These are phyloP conservation scores for Acanthamoeba sp. DNA, from an alignment of 208 protist species.

Conservation along the genomic window DNA sequence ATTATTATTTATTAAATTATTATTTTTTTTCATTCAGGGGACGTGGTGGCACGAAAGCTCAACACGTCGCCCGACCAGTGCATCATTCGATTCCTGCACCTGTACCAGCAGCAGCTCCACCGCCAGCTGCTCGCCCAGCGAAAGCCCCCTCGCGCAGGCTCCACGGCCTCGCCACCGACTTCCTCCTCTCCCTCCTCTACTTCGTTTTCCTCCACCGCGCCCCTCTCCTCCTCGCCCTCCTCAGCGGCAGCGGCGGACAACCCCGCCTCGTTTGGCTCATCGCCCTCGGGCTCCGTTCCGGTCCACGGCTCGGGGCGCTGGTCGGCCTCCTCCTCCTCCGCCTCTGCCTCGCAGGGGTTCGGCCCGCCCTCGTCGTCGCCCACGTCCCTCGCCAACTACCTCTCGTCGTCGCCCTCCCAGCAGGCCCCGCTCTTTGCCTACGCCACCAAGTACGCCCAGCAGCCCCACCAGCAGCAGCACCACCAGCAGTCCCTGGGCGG, in stretches of 20 bases:
- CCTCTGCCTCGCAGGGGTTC: neutral
- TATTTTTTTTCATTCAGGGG: neutral
- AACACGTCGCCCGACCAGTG: neutral
- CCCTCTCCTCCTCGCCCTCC: neutral
- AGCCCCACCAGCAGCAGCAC: neutral
- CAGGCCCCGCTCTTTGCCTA: neutral
- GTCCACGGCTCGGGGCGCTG: too few relatives aligned
- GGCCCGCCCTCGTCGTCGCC: too few relatives aligned
- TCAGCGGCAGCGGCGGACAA: neutral
- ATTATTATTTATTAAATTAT: neutral
- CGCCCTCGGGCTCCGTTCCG: too few relatives aligned
- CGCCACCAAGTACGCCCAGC: neutral
- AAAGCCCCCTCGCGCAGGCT: neutral
- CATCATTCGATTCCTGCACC: neutral
- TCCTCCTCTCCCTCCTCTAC: neutral
- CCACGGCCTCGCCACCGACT: neutral
- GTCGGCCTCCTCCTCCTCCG: neutral
- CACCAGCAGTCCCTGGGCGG: neutral
- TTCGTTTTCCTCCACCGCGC: too few relatives aligned
- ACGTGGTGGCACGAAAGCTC: neutral
- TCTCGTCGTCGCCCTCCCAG: neutral
- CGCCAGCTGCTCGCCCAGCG: neutral
- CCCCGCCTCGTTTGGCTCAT: neutral
- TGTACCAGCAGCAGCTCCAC: neutral
- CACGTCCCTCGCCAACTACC: too few relatives aligned